A percentile compares a stretch with the other conserved stretches of the same genome.
Conservation (phyloP, 2,329 filamentous ascomycete species). For the Sporothrix sp. region DNA sequence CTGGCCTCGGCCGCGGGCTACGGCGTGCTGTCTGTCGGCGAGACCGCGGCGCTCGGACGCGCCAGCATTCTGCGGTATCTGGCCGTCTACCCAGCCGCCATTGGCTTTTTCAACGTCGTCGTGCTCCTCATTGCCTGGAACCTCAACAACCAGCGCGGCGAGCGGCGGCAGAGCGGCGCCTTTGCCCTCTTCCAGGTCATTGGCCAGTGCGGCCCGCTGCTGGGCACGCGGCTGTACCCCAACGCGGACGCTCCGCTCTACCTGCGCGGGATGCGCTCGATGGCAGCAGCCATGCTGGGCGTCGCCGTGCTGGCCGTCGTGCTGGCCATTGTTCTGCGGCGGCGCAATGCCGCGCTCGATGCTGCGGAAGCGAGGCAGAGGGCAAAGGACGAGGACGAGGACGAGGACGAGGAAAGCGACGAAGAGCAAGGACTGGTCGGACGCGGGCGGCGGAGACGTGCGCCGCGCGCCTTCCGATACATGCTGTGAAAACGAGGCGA, state of each 20-base stretch:
- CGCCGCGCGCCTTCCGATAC: conserved; percentile 4
- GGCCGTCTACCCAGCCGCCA: conserved; percentile 66
- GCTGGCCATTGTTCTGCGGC: conserved; percentile 43
- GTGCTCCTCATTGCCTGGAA: conserved; percentile 81
- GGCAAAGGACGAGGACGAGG: conserved; percentile 23
- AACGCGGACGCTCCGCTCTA: conserved; percentile 51
- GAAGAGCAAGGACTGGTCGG: conserved; percentile 6
- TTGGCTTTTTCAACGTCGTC: conserved; percentile 76
- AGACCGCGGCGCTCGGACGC: conserved; percentile 28
- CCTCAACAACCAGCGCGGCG: conserved; percentile 70
- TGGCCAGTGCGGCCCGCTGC: conserved; percentile 67
- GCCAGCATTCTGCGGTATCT: conserved; percentile 51
- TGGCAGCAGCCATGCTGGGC: conserved; percentile 51
- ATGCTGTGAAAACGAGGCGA: neutral
- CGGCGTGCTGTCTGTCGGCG: conserved; percentile 49
- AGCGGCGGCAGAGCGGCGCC: conserved; percentile 54
- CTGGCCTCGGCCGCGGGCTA: conserved; percentile 53
- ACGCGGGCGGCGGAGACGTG: neutral
- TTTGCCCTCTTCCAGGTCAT: conserved; percentile 75
- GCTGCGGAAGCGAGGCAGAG: conserved; percentile 22
- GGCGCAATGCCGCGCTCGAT: conserved; percentile 41
- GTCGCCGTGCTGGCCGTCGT: conserved; percentile 47
- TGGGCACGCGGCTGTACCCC: conserved; percentile 59
- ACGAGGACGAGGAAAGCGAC: neutral
- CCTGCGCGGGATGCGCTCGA: conserved; percentile 51